Evolutionary conservation across 2,329 filamentous ascomycete species (phyloP).

Genomic region (Zasmidium citrigriseum): DNA sequence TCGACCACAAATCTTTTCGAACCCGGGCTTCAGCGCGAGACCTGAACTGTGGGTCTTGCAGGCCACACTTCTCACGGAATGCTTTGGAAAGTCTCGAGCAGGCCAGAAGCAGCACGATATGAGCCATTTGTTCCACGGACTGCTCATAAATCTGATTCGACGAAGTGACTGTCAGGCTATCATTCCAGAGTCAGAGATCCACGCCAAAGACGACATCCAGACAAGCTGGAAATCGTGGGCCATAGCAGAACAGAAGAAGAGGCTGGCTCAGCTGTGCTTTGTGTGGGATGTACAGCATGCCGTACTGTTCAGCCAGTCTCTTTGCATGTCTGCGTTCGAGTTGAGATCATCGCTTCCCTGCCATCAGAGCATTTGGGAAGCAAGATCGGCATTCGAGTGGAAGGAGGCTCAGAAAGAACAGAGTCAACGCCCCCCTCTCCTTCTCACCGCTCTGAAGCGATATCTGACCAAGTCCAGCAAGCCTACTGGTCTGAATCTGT

Average conservation of each 20-base stretch:
- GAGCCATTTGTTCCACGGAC: slow-evolving; percentile 60
- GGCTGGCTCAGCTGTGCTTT: slow-evolving; percentile 62
- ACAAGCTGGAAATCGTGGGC: slow-evolving; percentile 56
- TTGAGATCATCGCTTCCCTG: slow-evolving; percentile 60
- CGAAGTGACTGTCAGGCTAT: slow-evolving; percentile 55
- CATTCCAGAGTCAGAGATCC: slow-evolving; percentile 38
- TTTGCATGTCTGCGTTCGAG: slow-evolving; percentile 68
- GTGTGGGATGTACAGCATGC: slow-evolving; percentile 69
- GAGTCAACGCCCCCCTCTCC: slow-evolving; percentile 27
- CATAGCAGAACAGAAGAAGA: slow-evolving; percentile 60
- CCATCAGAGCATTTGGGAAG: slow-evolving; percentile 59
- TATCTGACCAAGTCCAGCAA: slow-evolving; percentile 47
- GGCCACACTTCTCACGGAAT: slow-evolving; percentile 63
- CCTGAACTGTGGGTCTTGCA: slow-evolving; percentile 64
- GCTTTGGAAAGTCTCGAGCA: slow-evolving; percentile 64
- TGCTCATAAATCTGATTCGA: slow-evolving; percentile 57
- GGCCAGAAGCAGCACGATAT: slow-evolving; percentile 66
- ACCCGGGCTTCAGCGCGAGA: slow-evolving; percentile 58
- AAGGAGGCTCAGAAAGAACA: slow-evolving; percentile 10
- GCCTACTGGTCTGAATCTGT: slow-evolving; percentile 45
- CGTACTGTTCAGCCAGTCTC: slow-evolving; percentile 64
- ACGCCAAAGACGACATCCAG: slow-evolving; percentile 44
- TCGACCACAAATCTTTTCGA: slow-evolving; percentile 60
- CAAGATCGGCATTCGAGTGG: slow-evolving; percentile 56
- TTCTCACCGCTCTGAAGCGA: slow-evolving; percentile 58